A percentile compares a stretch with the other conserved stretches of the same genome.
Evolutionary conservation across 768 basidiomycete genomes (phyloP).

Genomic region (Auricularia sp.): DNA sequence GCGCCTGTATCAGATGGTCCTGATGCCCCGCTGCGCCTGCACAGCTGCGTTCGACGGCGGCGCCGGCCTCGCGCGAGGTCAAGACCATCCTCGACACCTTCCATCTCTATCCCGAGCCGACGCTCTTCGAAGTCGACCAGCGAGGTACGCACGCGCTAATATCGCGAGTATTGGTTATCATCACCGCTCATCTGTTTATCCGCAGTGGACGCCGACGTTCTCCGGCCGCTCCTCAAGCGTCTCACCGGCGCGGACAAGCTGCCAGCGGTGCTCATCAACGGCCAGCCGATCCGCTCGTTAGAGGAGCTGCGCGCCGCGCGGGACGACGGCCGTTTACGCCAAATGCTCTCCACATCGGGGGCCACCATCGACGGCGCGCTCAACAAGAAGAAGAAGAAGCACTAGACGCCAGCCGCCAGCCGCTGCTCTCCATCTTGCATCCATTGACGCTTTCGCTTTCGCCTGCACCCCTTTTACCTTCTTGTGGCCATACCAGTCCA

Average conservation of each 20-base stretch:
- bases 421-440: no score
- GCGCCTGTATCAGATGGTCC: background rate
- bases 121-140: constrained; percentile 61
- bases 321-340: background rate
- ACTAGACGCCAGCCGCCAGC: background rate
- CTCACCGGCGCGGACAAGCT: constrained; percentile 45
- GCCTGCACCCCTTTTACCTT: no score
- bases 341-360: background rate
- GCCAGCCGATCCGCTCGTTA: constrained; percentile 30
- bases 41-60: constrained; percentile 42
- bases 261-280: constrained; percentile 62
- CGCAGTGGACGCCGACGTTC: constrained; percentile 50
- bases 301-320: background rate
- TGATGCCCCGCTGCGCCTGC: constrained; percentile 1
- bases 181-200: background rate
- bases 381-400: background rate
- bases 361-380: constrained; percentile 1
- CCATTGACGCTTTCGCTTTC: no score
- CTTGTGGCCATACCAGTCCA: no score
- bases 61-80: constrained; percentile 50
- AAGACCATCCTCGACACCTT: constrained; percentile 47
- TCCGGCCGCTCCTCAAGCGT: constrained; percentile 51
- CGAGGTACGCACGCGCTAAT: constrained; percentile 28
- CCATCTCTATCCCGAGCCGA: constrained; percentile 50
- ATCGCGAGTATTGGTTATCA: background rate